A percentile compares a stretch with the other conserved stretches of the same genome.
Conservation (phyloP, 2,329 filamentous ascomycete genomes). For the Sarocladium oryzae region DNA sequence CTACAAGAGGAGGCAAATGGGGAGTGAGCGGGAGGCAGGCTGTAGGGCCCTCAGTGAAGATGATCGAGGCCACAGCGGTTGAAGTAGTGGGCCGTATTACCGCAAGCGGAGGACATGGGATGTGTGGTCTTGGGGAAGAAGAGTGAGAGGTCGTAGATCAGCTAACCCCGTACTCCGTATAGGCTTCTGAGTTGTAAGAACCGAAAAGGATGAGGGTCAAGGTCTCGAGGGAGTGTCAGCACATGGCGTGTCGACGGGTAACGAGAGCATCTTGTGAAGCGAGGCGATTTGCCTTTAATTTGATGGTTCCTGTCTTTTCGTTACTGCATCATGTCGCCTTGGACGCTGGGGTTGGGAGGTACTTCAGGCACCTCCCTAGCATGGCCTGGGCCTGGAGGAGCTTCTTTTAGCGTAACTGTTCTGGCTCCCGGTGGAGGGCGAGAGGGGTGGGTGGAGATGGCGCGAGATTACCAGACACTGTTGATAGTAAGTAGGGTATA, state of each 20-base stretch:
- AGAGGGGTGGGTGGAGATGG: neutral
- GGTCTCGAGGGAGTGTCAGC: neutral
- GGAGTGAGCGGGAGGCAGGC: constrained; percentile 3
- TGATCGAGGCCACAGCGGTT: neutral
- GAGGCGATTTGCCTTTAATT: constrained; percentile 6
- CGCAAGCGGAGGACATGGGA: neutral
- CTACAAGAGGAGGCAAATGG: constrained; percentile 3
- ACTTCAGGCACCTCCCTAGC: neutral
- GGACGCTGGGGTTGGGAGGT: neutral
- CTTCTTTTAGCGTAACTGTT: neutral
- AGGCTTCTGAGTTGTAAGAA: neutral
- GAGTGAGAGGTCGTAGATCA: too few species aligned
- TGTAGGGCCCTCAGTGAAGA: neutral
- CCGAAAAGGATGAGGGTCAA: neutral
- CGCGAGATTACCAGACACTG: constrained; percentile 6
- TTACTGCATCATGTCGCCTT: neutral
- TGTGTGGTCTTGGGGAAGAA: neutral
- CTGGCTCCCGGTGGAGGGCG: neutral
- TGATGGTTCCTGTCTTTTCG: too few species aligned
- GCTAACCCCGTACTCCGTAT: too few species aligned
- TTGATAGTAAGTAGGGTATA: neutral
- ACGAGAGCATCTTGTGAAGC: constrained; percentile 1
- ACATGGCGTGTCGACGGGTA: neutral
- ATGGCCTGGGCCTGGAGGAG: neutral
- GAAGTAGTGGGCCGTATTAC: constrained; percentile 5